Percentiles rank a stretch among this genome's conserved stretches.
Conservation (phyloP, 768 basidiomycete species). For the Termitomyces heimii region DNA sequence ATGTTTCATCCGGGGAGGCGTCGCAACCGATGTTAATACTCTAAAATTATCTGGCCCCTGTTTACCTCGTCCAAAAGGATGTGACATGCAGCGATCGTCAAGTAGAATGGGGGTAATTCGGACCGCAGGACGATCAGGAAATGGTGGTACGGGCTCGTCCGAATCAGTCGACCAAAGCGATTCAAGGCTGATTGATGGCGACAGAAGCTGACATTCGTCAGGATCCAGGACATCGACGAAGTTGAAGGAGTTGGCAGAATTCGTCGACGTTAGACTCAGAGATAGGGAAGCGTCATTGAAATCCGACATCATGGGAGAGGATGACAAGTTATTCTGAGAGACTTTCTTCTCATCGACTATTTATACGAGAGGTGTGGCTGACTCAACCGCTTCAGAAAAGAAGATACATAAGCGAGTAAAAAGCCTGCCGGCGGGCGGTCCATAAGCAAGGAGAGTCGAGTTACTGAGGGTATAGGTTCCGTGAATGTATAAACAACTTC, state of each 20-base stretch:
- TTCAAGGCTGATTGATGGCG: constrained; percentile 10
- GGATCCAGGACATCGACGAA: constrained; percentile 5
- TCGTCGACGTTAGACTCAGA: constrained; percentile 4
- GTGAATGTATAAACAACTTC: neutral
- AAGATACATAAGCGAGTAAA: neutral
- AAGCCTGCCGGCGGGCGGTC: neutral
- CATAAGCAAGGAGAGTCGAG: neutral
- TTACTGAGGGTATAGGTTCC: neutral
- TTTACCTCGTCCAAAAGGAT: constrained; percentile 6
- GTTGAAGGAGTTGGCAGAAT: constrained; percentile 9
- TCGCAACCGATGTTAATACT: constrained; percentile 8
- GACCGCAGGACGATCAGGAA: constrained; percentile 8
- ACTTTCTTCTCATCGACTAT: neutral
- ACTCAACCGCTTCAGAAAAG: neutral
- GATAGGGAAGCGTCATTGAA: neutral
- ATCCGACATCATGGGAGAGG: constrained; percentile 5
- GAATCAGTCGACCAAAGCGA: constrained; percentile 14
- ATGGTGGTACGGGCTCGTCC: constrained; percentile 12
- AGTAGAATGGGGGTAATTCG: constrained; percentile 7
- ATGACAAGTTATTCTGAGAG: neutral
- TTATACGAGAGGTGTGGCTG: constrained; percentile 3
- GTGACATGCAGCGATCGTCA: constrained; percentile 6
- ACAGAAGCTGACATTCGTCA: constrained; percentile 10
- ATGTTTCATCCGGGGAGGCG: constrained; percentile 9
- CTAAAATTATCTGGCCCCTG: constrained; percentile 1